These are phyloP conservation scores for Phytophthora idaei DNA, from an alignment of 352 stramenopile genomes.

Conservation along the genomic window DNA sequence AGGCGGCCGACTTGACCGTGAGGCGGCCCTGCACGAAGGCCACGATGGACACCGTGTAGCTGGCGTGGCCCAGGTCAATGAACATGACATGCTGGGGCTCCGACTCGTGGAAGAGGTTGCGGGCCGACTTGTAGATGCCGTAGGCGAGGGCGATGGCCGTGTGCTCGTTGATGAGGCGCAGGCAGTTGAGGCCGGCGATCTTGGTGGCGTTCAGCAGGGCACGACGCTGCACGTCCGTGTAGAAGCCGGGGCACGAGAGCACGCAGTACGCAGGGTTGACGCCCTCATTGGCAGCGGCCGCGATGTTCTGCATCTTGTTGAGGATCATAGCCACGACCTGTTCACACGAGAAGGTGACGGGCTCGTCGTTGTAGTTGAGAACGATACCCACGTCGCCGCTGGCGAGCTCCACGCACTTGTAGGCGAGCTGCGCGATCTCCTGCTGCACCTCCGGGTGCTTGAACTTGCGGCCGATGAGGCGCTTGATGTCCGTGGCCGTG, in stretches of 20 bases:
- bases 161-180: slow-evolving; percentile 98
- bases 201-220: slow-evolving; percentile 93
- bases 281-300: slow-evolving; percentile 91
- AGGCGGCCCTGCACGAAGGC: slow-evolving; percentile 96
- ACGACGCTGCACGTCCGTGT: slow-evolving; percentile 96
- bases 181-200: slow-evolving; percentile 96
- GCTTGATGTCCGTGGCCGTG: slow-evolving; percentile 97
- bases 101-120: slow-evolving; percentile 93
- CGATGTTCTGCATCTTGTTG: slow-evolving; percentile 96
- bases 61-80: slow-evolving; percentile 97
- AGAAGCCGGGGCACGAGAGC: slow-evolving; percentile 97
- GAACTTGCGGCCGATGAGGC: slow-evolving; percentile 97
- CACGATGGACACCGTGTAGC: slow-evolving; percentile 92
- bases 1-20: slow-evolving; percentile 93
- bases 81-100: slow-evolving; percentile 98
- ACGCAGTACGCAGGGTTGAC: slow-evolving; percentile 92
- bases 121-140: slow-evolving; percentile 96
- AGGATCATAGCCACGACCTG: slow-evolving; percentile 98
- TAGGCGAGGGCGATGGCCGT: slow-evolving; percentile 96
- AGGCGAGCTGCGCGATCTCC: slow-evolving; percentile 94
- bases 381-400: slow-evolving; percentile 91
- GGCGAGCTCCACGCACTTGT: slow-evolving; percentile 89
- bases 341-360: slow-evolving; percentile 93
- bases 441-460: slow-evolving; percentile 95
- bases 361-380: slow-evolving; percentile 93